A percentile compares a stretch with the other conserved stretches of the same genome.
Evolutionary conservation across 1,139 yeast species (phyloP).

Genomic region (Debaryomyces sp.): DNA sequence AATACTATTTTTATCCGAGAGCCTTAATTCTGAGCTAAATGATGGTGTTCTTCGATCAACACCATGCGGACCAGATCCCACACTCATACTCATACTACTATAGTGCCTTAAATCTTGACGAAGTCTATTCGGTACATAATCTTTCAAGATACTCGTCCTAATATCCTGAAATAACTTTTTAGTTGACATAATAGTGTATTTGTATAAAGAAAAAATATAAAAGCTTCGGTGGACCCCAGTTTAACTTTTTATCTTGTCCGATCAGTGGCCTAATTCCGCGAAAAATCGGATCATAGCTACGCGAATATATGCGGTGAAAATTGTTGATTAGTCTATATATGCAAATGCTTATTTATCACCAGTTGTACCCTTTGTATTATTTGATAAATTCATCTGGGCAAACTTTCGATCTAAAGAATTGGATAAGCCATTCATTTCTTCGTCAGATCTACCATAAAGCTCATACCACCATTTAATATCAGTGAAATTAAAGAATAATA

Average conservation of each 20-base stretch:
- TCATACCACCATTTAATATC: constrained; percentile 89
- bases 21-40: neutral
- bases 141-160: neutral
- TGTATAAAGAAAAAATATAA: neutral
- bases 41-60: constrained; percentile 42
- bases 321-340: constrained; percentile 1
- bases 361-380: neutral
- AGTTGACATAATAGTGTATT: neutral
- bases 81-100: constrained; percentile 4
- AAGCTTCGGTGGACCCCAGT: neutral
- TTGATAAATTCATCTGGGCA: constrained; percentile 35
- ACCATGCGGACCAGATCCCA: constrained; percentile 38
- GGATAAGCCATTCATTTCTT: constrained; percentile 73
- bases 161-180: neutral
- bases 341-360: constrained; percentile 3
- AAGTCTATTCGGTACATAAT: neutral
- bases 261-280: neutral
- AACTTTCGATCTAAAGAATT: constrained; percentile 47
- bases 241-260: constrained; percentile 3
- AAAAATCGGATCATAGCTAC: neutral
- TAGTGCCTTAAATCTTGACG: neutral
- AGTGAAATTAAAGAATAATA: constrained; percentile 67
- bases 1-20: constrained; percentile 18
- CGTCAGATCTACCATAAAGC: constrained; percentile 72
- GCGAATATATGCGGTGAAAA: neutral